phyloP scores from a whole-genome alignment of 805 yeast species.

The Saccharomyces mikatae region DNA sequence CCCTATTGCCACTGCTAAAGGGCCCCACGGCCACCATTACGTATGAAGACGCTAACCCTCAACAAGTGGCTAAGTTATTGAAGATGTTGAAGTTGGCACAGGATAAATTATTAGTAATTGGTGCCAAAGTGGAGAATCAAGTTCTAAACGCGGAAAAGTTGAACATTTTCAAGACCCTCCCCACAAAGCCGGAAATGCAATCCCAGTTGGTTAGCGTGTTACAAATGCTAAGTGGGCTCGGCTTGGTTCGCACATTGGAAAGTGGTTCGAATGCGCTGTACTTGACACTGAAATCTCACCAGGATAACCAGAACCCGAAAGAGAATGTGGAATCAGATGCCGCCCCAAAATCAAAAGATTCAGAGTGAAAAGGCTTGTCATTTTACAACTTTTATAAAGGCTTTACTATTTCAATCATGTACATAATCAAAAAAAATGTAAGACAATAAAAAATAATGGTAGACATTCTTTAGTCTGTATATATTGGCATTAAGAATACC shows the following conservation, averaged over 20 bases:
- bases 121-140: conserved; percentile 69
- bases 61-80: conserved; percentile 50
- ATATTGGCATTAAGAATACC: neutral
- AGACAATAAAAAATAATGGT: neutral
- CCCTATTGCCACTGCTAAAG: conserved; percentile 56
- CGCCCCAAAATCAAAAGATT: neutral
- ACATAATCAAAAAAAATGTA: neutral
- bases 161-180: conserved; percentile 61
- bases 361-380: neutral
- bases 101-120: conserved; percentile 73
- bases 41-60: conserved; percentile 64
- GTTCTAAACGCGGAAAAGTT: conserved; percentile 46
- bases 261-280: conserved; percentile 59
- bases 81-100: conserved; percentile 53
- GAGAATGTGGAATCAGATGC: neutral
- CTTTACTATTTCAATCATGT: neutral
- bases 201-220: conserved; percentile 77
- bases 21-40: conserved; percentile 85
- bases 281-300: conserved; percentile 63
- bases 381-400: neutral
- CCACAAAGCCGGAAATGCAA: conserved; percentile 62
- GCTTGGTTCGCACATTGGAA: conserved; percentile 74
- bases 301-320: conserved; percentile 29
- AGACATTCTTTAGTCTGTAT: neutral
- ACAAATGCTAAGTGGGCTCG: conserved; percentile 82